These are phyloP conservation scores for Ceratobasidium sp. DNA, from an alignment of 1,284 basidiomycete species.

Conservation along the genomic window DNA sequence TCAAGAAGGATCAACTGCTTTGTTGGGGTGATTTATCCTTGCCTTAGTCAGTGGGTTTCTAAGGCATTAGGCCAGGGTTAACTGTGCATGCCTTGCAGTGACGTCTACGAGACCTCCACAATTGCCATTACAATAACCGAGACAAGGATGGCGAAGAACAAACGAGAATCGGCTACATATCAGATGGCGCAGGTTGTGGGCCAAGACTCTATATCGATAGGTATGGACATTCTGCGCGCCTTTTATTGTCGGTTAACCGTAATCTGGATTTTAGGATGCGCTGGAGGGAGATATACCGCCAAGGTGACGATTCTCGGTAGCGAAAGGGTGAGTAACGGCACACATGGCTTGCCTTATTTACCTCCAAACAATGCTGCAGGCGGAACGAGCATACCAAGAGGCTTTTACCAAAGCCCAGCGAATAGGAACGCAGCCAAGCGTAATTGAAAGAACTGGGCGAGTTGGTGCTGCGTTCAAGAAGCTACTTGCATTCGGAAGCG, in stretches of 20 bases:
- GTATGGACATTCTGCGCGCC: background rate
- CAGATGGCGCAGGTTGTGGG: too few relatives aligned
- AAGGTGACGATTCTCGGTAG: background rate
- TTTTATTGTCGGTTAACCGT: background rate
- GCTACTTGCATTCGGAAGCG: background rate
- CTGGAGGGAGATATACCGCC: background rate
- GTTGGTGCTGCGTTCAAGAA: conserved; percentile 2
- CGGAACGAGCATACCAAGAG: too few relatives aligned
- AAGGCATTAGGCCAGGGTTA: background rate
- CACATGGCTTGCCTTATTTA: background rate
- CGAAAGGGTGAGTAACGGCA: background rate
- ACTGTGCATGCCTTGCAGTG: background rate
- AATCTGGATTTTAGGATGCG: background rate
- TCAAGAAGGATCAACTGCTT: too few relatives aligned
- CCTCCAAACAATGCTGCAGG: background rate
- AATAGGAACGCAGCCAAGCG: background rate
- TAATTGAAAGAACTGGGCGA: background rate
- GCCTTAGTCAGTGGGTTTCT: background rate
- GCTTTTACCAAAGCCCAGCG: too few relatives aligned
- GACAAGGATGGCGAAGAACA: background rate
- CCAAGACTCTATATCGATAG: background rate
- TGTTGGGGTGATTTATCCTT: too few relatives aligned
- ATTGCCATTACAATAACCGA: background rate
- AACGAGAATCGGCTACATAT: background rate
- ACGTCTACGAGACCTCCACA: background rate